Evolutionary conservation across 2,329 filamentous ascomycete genomes (phyloP), one percentile per base, ranked within the genome.

Genomic region (Aphanocladium album): DNA sequence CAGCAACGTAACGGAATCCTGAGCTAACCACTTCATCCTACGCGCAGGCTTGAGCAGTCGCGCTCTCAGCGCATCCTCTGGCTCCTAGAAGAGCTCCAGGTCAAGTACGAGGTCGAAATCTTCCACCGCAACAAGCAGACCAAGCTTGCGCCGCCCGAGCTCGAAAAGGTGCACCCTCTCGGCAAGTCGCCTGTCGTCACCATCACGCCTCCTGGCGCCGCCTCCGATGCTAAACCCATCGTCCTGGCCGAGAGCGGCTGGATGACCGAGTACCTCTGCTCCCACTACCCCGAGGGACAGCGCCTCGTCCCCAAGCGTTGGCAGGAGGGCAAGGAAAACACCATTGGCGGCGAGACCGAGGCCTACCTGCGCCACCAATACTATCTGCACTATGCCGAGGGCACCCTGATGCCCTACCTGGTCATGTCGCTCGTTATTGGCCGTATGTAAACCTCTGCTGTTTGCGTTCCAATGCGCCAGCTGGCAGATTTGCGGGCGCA

Each of bases 111-210:
- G 63, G 76, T 97, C 61, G 85, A 93, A 69, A 81, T 89, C 58
- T 95, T 89, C 80, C 91, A 90, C 73, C 88, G 93, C 57, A 71
- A 79, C 64, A 76, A 74, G 60, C 69, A 77, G 61, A 83, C 88
- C 60, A 82, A 79, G 67, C 79, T 90, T n/a, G 93, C 93, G 1
- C 90, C 91, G 3, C 78, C 85, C 0, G 88, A 90, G 68, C 82
- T 97, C 50, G 87, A 89, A 69, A 80, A 90, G 64, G 76, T 96
- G 41, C 91, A 96, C 69, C 89, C 91, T 0, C 80, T 97, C 4
- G 93, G 93, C 63, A 96, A 96, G 73, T 92, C 91, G 1, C 93
- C 93, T 0, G 77, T 93, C 46, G 77, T 98, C 65, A 84, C 83
- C 9, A 79, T 97, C 67, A 76, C 74, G n/a, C 71, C 77, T 0